Conservation (phyloP, 257 asterid species). For the Forsythia suspensa region DNA sequence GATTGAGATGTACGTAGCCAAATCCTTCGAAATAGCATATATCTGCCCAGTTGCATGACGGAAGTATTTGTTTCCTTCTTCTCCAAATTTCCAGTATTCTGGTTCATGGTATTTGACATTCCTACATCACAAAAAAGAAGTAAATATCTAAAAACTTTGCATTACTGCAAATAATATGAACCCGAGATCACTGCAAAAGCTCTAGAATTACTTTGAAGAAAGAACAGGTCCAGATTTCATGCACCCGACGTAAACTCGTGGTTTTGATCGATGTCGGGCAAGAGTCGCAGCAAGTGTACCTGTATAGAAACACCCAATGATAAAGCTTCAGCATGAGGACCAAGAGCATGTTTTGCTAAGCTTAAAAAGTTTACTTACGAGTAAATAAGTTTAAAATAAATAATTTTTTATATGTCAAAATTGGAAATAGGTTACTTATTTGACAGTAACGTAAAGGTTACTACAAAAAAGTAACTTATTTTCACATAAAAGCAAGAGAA, state of each 20-base stretch:
- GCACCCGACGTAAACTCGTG: slow-evolving; percentile 33
- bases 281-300: slow-evolving; percentile 28
- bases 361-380: not conserved
- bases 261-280: slow-evolving; percentile 23
- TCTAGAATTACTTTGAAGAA: slow-evolving; percentile 22
- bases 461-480: no score
- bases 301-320: not conserved
- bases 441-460: no score
- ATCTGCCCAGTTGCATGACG: slow-evolving; percentile 43
- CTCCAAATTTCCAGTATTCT: slow-evolving; percentile 40
- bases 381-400: not conserved
- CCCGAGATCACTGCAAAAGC: not conserved
- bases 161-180: not conserved
- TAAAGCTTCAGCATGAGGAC: not conserved
- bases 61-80: slow-evolving; percentile 32
- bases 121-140: slow-evolving; percentile 4
- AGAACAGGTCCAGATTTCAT: slow-evolving; percentile 44
- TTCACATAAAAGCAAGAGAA: no score
- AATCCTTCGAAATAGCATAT: slow-evolving; percentile 38
- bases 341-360: not conserved
- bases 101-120: slow-evolving; percentile 36
- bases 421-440: not conserved
- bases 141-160: not conserved
- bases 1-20: slow-evolving; percentile 32
- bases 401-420: not conserved